Evolutionary conservation across 148 eudicot genomes (phyloP).

Genomic region (Arctostaphylos glauca): DNA sequence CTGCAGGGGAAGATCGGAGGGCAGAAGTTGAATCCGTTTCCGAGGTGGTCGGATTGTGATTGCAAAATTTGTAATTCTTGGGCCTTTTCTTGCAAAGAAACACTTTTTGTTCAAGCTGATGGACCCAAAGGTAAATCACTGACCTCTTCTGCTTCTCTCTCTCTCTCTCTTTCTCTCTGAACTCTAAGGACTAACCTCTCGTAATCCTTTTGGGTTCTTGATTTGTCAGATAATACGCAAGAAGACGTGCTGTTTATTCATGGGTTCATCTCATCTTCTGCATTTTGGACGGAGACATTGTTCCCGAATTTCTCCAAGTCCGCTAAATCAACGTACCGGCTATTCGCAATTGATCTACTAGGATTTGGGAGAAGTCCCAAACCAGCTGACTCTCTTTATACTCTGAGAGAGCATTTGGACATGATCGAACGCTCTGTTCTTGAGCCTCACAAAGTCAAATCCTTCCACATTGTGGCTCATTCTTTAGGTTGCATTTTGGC

Average conservation of each 20-base stretch:
- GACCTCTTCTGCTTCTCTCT: no score
- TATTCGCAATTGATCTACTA: slow-evolving; percentile 75
- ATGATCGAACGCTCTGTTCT: slow-evolving; percentile 85
- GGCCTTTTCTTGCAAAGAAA: slow-evolving; percentile 54
- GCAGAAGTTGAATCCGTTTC: slow-evolving; percentile 38
- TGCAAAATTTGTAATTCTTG: slow-evolving; percentile 67
- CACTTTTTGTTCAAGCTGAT: slow-evolving; percentile 58
- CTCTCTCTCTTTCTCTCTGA: no score
- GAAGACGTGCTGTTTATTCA: slow-evolving; percentile 87
- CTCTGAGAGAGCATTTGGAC: slow-evolving; percentile 77
- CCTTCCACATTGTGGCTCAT: slow-evolving; percentile 93
- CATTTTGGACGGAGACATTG: slow-evolving; percentile 87
- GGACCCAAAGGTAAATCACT: slow-evolving; percentile 28
- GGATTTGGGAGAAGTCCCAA: slow-evolving; percentile 96
- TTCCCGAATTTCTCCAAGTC: slow-evolving; percentile 74
- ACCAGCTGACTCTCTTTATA: slow-evolving; percentile 76
- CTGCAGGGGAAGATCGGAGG: slow-evolving; percentile 58
- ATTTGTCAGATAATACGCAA: slow-evolving; percentile 31
- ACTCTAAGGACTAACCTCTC: neutral
- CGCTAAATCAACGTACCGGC: slow-evolving; percentile 59
- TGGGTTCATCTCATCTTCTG: slow-evolving; percentile 90
- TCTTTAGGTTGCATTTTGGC: slow-evolving; percentile 94
- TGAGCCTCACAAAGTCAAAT: slow-evolving; percentile 50
- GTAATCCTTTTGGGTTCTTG: neutral
- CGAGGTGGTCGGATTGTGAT: slow-evolving; percentile 95